These are phyloP conservation scores for Cinnamomum micranthum DNA, from an alignment of 164 flowering plant species.

Conservation along the genomic window DNA sequence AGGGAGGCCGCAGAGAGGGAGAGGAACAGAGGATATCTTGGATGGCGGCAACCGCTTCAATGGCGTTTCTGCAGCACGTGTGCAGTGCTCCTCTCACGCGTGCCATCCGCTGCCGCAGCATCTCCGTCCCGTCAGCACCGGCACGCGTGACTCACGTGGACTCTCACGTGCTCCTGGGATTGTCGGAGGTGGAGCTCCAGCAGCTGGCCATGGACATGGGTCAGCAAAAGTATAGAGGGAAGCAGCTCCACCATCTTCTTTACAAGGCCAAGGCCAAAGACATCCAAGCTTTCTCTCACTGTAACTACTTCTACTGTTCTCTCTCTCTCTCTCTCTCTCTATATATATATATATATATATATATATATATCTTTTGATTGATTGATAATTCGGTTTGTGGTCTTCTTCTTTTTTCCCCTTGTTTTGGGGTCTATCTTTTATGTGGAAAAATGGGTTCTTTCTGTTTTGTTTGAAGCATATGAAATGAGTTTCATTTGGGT, in stretches of 20 bases:
- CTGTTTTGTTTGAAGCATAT: too few species aligned
- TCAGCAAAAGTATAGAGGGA: conserved; percentile 85
- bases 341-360: too few species aligned
- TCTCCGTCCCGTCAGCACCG: conserved; percentile 18
- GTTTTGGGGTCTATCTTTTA: too few species aligned
- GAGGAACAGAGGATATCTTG: too few species aligned
- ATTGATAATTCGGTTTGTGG: too few species aligned
- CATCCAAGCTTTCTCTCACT: conserved; percentile 64
- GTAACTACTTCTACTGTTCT: conserved; percentile 33
- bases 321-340: neutral
- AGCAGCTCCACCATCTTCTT: conserved; percentile 76
- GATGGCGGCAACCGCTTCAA: conserved; percentile 9
- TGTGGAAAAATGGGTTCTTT: too few species aligned
- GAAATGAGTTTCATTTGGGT: too few species aligned
- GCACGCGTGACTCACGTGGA: conserved; percentile 28
- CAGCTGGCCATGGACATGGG: conserved; percentile 77
- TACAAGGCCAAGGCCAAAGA: conserved; percentile 82
- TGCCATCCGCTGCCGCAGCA: conserved; percentile 33
- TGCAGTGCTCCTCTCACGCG: conserved; percentile 50
- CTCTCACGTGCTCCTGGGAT: conserved; percentile 74
- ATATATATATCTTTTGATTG: too few species aligned
- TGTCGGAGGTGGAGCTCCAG: conserved; percentile 83
- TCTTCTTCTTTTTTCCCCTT: too few species aligned
- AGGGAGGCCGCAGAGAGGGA: neutral
- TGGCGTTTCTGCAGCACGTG: conserved; percentile 57